Evolutionary conservation across 805 yeast species (phyloP).

Genomic region (Cyberlindnera maclurae): DNA sequence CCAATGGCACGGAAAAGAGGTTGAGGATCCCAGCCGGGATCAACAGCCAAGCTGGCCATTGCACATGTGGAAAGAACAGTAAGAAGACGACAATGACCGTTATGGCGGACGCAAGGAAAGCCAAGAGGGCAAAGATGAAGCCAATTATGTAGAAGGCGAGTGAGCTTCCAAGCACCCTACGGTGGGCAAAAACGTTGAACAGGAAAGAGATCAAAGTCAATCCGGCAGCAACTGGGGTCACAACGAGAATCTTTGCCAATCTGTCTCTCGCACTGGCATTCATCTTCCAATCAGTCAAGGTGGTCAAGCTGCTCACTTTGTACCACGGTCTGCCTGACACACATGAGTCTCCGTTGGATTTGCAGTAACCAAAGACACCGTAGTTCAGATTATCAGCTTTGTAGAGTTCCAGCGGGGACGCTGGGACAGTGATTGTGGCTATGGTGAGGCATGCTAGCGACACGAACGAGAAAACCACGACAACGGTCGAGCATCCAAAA

Average conservation of each 20-base stretch:
- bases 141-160: conserved; percentile 33
- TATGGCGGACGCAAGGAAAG: conserved; percentile 48
- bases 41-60: conserved; percentile 70
- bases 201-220: conserved; percentile 42
- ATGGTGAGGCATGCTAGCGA: conserved; percentile 59
- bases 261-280: conserved; percentile 37
- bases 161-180: conserved; percentile 21
- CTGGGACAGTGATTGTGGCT: conserved; percentile 58
- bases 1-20: conserved; percentile 43
- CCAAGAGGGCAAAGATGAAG: conserved; percentile 37
- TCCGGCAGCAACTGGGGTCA: conserved; percentile 64
- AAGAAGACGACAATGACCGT: conserved; percentile 48
- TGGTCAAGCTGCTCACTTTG: conserved; percentile 24
- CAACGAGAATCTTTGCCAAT: conserved; percentile 47
- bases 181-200: conserved; percentile 29
- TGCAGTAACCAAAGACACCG: conserved; percentile 68
- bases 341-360: conserved; percentile 28
- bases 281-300: conserved; percentile 42
- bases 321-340: conserved; percentile 38
- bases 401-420: conserved; percentile 43
- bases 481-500: conserved; percentile 33
- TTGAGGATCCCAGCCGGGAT: conserved; percentile 58
- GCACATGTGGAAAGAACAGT: conserved; percentile 55
- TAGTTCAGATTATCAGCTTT: conserved; percentile 37
- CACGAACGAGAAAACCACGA: conserved; percentile 40